These are phyloP conservation scores for Globisporangium takayamanum DNA, from an alignment of 352 stramenopile genomes.

Conservation along the genomic window DNA sequence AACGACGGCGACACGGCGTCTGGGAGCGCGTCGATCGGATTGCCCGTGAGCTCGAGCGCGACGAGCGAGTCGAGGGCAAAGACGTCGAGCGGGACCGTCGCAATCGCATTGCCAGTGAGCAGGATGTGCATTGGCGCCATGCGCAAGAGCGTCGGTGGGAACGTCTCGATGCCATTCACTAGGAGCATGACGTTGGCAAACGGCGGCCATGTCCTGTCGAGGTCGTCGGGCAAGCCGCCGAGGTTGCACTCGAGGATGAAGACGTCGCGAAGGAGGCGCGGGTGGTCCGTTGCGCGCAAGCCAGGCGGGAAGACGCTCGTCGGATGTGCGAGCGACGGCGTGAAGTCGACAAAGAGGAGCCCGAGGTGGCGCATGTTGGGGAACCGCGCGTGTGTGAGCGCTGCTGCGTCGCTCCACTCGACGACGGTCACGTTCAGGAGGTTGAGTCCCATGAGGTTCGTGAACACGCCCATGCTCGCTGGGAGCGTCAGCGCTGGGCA, in stretches of 20 bases:
- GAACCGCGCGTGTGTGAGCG: slow-evolving; percentile 4
- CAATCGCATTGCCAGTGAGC: slow-evolving; percentile 10
- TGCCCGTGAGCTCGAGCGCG: slow-evolving; percentile 3
- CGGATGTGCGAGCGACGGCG: slow-evolving; percentile 4
- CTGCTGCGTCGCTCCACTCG: slow-evolving; percentile 9
- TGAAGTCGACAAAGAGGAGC: slow-evolving; percentile 4
- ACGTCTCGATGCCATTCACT: slow-evolving; percentile 2
- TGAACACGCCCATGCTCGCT: slow-evolving; percentile 9
- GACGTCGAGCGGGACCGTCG: slow-evolving; percentile 1
- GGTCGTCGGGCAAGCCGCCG: background rate
- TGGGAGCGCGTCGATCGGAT: slow-evolving; percentile 6
- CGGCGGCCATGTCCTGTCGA: slow-evolving; percentile 2
- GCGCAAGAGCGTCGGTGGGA: slow-evolving; percentile 3
- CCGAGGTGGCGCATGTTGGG: slow-evolving; percentile 9
- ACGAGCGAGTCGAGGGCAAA: slow-evolving; percentile 12
- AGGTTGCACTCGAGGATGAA: slow-evolving; percentile 4
- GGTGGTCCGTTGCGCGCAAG: slow-evolving; percentile 3
- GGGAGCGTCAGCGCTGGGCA: slow-evolving; percentile 16
- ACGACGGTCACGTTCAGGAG: slow-evolving; percentile 22
- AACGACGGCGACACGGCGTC: slow-evolving; percentile 1
- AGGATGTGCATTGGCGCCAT: slow-evolving; percentile 14
- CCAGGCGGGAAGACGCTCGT: slow-evolving; percentile 8
- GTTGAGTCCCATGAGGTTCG: slow-evolving; percentile 19
- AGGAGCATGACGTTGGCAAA: slow-evolving; percentile 11
- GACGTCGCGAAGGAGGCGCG: slow-evolving; percentile 1